Evolutionary conservation across 768 basidiomycete species (phyloP).

Genomic region (Clathrus columnatus): DNA sequence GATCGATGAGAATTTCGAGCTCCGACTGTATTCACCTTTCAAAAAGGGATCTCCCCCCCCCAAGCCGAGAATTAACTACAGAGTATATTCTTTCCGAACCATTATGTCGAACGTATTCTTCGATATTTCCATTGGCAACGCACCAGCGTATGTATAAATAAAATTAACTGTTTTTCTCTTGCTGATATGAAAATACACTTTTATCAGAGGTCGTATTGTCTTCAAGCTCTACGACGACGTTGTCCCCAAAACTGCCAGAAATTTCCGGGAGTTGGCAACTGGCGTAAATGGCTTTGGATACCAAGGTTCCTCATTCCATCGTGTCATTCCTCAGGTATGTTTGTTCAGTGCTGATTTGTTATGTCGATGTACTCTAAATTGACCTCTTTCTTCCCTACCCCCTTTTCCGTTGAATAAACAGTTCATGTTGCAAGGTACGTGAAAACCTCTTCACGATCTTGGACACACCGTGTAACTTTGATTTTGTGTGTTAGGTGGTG

Average conservation of each 20-base stretch:
- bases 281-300: constrained; percentile 72
- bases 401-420: too few species aligned
- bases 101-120: constrained; percentile 28
- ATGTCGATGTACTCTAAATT: not conserved
- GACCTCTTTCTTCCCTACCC: not conserved
- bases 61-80: not conserved
- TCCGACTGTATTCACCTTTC: constrained; percentile 7
- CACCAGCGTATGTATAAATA: constrained; percentile 13
- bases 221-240: constrained; percentile 83
- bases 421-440: constrained; percentile 69
- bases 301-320: constrained; percentile 56
- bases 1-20: constrained; percentile 11
- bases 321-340: constrained; percentile 24
- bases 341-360: not conserved
- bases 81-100: not conserved
- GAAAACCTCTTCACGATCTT: constrained; percentile 25
- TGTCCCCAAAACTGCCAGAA: constrained; percentile 64
- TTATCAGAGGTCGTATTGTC: constrained; percentile 46
- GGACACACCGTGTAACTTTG: not conserved
- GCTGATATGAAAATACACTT: not conserved
- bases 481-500: constrained; percentile 40
- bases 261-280: constrained; percentile 88
- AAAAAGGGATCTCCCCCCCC: not conserved
- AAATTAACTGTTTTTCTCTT: not conserved
- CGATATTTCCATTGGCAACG: constrained; percentile 44